Percentiles rank a stretch among this genome's conserved stretches.
phyloP scores from a whole-genome alignment of 495 filamentous ascomycete species.

The Xanthoparmelia taractica region DNA sequence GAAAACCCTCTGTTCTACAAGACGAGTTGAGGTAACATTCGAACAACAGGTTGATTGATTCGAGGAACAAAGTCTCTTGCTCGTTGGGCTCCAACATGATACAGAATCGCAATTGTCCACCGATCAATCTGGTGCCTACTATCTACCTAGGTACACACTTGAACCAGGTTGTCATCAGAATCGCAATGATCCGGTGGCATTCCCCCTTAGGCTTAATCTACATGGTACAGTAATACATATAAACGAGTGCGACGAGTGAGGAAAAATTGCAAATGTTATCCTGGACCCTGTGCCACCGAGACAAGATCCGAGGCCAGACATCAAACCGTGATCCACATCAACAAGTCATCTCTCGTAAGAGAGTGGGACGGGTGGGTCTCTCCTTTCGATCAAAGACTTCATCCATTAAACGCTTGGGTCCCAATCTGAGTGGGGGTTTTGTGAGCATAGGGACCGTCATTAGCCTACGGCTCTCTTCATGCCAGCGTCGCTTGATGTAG shows the following conservation, averaged over 20 bases:
- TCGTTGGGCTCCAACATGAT: no score
- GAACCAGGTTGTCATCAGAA: background rate
- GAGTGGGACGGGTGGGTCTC: slow-evolving; percentile 24
- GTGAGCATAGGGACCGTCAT: slow-evolving; percentile 48
- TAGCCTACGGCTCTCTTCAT: slow-evolving; percentile 53
- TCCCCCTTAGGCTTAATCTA: background rate
- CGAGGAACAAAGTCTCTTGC: no score
- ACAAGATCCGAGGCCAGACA: slow-evolving; percentile 7
- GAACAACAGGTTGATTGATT: no score
- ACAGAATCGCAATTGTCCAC: no score
- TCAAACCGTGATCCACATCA: background rate
- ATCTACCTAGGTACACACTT: background rate
- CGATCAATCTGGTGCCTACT: no score
- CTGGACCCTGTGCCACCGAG: background rate
- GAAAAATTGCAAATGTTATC: background rate
- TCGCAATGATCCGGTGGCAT: background rate
- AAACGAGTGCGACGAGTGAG: background rate
- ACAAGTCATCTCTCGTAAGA: slow-evolving; percentile 9
- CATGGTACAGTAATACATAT: background rate
- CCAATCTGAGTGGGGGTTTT: slow-evolving; percentile 52
- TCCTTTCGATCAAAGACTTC: slow-evolving; percentile 63
- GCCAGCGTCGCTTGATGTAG: slow-evolving; percentile 75
- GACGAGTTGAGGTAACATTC: no score
- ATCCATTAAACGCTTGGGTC: slow-evolving; percentile 66
- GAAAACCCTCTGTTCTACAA: no score